Conservation (phyloP, 108 stramenopile species). For the Nitzschia sp. region DNA sequence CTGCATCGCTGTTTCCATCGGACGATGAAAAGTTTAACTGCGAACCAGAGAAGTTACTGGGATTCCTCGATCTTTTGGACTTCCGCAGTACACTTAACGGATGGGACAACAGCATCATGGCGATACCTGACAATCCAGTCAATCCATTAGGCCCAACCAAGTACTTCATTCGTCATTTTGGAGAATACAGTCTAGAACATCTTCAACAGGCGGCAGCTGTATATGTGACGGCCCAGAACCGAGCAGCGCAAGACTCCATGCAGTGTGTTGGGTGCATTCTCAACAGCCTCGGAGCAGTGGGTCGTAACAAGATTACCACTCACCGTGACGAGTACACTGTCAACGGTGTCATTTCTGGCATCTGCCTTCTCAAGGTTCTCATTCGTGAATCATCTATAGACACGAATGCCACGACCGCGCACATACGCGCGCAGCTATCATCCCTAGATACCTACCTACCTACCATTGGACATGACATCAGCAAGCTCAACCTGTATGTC, state of each 20-base stretch:
- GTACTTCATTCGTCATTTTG: not conserved
- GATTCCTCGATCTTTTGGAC: not conserved
- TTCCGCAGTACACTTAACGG: not conserved
- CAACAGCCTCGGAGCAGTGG: not conserved
- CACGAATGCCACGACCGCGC: conserved; percentile 23
- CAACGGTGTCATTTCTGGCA: not conserved
- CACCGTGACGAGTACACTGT: not conserved
- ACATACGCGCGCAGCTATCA: conserved; percentile 20
- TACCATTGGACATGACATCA: conserved; percentile 18
- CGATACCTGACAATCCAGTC: not conserved
- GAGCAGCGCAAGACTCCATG: not conserved
- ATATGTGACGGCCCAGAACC: not conserved
- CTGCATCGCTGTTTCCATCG: not conserved
- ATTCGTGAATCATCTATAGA: conserved; percentile 23
- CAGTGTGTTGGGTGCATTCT: not conserved
- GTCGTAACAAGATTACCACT: not conserved
- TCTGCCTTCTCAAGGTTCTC: conserved; percentile 29
- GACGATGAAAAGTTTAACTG: not conserved
- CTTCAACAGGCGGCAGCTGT: not conserved
- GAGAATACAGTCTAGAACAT: not conserved
- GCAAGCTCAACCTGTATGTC: conserved; percentile 43
- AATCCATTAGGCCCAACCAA: not conserved
- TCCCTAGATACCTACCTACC: conserved; percentile 19
- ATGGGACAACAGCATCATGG: not conserved
- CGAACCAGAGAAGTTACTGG: not conserved